Percentiles rank a stretch among this genome's conserved stretches.
These are phyloP conservation scores for Linum tenue DNA, from an alignment of 345 rosid species.

Conservation along the genomic window DNA sequence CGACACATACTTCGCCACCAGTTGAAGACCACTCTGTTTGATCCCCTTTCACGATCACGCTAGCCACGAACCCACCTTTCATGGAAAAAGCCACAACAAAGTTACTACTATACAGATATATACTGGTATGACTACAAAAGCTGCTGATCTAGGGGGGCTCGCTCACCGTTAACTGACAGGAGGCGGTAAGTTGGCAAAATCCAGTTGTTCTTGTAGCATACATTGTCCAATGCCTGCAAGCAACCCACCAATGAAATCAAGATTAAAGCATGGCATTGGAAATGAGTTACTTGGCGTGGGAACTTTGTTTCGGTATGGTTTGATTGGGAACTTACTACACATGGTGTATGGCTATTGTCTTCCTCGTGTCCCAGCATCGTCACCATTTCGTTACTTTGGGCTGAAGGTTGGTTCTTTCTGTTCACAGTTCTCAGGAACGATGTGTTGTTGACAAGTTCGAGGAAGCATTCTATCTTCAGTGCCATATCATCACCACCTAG, in stretches of 20 bases:
- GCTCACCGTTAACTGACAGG: conserved; percentile 43
- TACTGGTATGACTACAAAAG: too few species aligned
- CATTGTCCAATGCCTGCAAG: conserved; percentile 50
- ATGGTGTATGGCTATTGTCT: conserved; percentile 17
- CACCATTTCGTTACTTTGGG: conserved; percentile 15
- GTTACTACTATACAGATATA: neutral
- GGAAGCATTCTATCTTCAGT: conserved; percentile 37
- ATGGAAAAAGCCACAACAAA: conserved; percentile 4
- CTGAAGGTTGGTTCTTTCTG: conserved; percentile 20
- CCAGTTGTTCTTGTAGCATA: conserved; percentile 50
- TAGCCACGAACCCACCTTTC: conserved; percentile 55
- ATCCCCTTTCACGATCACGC: conserved; percentile 31
- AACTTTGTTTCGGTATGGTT: too few species aligned
- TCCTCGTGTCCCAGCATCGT: conserved; percentile 24
- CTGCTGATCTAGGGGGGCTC: neutral
- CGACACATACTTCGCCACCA: conserved; percentile 21
- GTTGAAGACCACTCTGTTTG: conserved; percentile 19
- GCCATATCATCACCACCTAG: conserved; percentile 34
- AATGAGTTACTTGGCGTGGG: conserved; percentile 40
- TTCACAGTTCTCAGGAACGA: conserved; percentile 12
- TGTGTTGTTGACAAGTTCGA: conserved; percentile 35
- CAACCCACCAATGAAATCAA: neutral
- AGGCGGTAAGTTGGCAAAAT: conserved; percentile 47
- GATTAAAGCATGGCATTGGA: neutral
- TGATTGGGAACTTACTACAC: too few species aligned